Conservation (phyloP, 495 filamentous ascomycete genomes). For the Penicillium steckii region DNA sequence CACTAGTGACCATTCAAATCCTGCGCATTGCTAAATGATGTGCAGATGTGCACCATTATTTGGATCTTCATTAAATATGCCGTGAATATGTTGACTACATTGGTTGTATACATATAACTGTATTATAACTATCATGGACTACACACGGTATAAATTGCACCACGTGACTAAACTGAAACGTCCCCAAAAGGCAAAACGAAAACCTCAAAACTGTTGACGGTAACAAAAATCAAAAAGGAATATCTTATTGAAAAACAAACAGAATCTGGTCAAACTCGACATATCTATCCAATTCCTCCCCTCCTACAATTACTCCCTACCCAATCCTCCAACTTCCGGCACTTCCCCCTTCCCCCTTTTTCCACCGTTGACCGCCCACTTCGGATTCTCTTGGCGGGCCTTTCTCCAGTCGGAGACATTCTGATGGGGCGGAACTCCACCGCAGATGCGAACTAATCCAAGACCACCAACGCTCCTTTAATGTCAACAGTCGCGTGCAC, state of each 20-base stretch:
- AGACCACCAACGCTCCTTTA: constrained; percentile 30
- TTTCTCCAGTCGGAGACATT: constrained; percentile 26
- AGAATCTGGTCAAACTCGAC: background rate
- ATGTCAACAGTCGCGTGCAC: constrained; percentile 20
- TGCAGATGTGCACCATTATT: no score
- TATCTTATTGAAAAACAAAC: no score
- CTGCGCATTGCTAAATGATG: no score
- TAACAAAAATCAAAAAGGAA: no score
- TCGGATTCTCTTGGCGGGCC: constrained; percentile 27
- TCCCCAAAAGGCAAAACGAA: background rate
- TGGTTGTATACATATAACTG: no score
- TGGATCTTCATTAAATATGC: no score
- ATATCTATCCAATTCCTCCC: no score
- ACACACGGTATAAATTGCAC: background rate
- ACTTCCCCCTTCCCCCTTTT: constrained; percentile 5
- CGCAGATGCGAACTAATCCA: constrained; percentile 24
- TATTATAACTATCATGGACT: background rate
- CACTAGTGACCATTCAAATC: no score
- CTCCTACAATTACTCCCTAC: no score
- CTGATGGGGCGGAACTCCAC: constrained; percentile 34
- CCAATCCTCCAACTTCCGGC: background rate
- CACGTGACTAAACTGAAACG: constrained; percentile 1
- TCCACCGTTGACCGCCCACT: constrained; percentile 16
- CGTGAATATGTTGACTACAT: no score
- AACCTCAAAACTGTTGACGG: constrained; percentile 1